phyloP scores from a whole-genome alignment of 805 yeast genomes.

The Metschnikowia henanensis region DNA sequence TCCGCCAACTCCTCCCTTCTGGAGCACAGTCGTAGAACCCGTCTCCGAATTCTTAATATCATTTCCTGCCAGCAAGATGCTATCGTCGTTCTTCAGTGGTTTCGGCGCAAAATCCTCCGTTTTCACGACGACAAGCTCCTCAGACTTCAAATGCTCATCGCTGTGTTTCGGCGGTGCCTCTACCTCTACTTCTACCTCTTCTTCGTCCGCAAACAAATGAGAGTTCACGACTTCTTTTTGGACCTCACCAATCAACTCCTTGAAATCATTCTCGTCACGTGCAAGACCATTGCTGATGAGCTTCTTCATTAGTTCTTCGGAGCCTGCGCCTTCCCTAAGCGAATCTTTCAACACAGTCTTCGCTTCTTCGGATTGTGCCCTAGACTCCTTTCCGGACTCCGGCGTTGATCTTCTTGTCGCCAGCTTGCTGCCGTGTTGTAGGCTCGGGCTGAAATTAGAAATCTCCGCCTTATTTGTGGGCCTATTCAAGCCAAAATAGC shows the following conservation, averaged over 20 bases:
- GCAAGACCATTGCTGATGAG: conserved; percentile 35
- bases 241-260: conserved; percentile 32
- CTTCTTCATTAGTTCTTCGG: conserved; percentile 35
- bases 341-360: conserved; percentile 1
- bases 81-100: background rate
- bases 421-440: background rate
- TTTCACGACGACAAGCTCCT: too few species aligned
- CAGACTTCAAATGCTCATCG: background rate
- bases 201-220: conserved; percentile 43
- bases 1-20: conserved; percentile 14
- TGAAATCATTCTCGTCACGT: conserved; percentile 29
- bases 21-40: background rate
- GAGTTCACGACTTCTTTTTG: conserved; percentile 31
- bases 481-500: conserved; percentile 30
- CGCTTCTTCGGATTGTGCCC: background rate
- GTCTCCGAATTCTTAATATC: background rate
- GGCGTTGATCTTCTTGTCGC: background rate
- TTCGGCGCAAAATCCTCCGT: background rate
- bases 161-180: background rate
- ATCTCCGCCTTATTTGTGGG: background rate
- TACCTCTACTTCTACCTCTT: conserved; percentile 18
- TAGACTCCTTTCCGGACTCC: background rate
- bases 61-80: background rate
- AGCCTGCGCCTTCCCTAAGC: conserved; percentile 6
- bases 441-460: background rate